phyloP scores from a whole-genome alignment of 2,329 filamentous ascomycete genomes.

The Clonostachys chloroleuca region DNA sequence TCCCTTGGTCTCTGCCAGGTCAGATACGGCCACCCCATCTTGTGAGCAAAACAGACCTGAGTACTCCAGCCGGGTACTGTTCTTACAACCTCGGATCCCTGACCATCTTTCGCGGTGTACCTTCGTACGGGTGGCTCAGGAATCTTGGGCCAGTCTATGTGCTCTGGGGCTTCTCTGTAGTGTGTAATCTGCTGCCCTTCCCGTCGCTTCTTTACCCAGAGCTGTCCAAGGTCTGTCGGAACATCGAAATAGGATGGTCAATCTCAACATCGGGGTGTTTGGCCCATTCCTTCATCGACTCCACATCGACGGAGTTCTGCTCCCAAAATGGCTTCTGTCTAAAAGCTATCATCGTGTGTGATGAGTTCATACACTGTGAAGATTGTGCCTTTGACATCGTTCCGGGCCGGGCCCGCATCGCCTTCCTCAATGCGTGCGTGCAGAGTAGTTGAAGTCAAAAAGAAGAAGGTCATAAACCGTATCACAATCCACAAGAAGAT shows the following conservation, averaged over 20 bases:
- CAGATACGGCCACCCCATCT: too few species aligned
- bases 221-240: not conserved
- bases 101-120: too few species aligned
- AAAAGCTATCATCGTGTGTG: slow-evolving; percentile 17
- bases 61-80: too few species aligned
- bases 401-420: slow-evolving; percentile 7
- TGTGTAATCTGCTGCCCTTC: not conserved
- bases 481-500: slow-evolving; percentile 24
- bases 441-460: slow-evolving; percentile 27
- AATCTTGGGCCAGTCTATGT: not conserved
- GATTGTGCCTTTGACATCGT: slow-evolving; percentile 22
- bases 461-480: slow-evolving; percentile 20
- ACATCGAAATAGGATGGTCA: slow-evolving; percentile 8
- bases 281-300: slow-evolving; percentile 17
- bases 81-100: too few species aligned
- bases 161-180: not conserved
- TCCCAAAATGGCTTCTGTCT: slow-evolving; percentile 14
- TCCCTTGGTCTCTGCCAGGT: too few species aligned
- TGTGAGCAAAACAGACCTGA: too few species aligned
- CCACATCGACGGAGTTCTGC: not conserved
- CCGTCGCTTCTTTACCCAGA: not conserved
- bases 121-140: not conserved
- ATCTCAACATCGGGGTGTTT: slow-evolving; percentile 22
- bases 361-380: slow-evolving; percentile 29
- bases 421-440: slow-evolving; percentile 11